Evolutionary conservation across 1,139 yeast genomes (phyloP), one percentile per base, ranked within the genome.

Genomic region (Pichia sp.): DNA sequence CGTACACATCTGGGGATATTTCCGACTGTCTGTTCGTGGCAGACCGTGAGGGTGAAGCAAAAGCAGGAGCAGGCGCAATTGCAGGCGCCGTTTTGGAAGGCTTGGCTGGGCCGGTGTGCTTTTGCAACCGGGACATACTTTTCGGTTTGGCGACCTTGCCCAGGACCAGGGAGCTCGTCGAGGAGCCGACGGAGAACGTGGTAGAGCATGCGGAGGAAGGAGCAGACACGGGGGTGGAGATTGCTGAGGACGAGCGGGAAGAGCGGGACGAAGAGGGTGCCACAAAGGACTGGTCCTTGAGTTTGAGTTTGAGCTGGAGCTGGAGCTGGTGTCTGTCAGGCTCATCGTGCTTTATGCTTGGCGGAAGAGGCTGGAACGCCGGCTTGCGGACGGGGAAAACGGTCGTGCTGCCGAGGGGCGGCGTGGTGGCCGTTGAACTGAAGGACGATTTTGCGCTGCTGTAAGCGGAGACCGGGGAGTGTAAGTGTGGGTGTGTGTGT

Each of bases 1-100:
- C 44, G 43, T 66, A 65, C 3, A 53, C 56, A 5, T 36, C 26
- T 3, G 59, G 34, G n/a, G 47, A 31, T 4, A 49, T 16, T 38
- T 15, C n/a, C 3, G 5, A 10, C 31, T 30, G 30, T 34, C 19
- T 23, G 11, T 26, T n/a, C 23, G 23, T 19, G 23, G 23, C 23
- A 19, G 23, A 2, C 23, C 23, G 23, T 3, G 23, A 19, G 23
- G 23, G 23, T 19, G 23, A n/a, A n/a, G n/a, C n/a, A n/a, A n/a
- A n/a, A n/a, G n/a, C n/a, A n/a, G n/a, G n/a, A n/a, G n/a, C n/a
- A n/a, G n/a, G n/a, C n/a, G n/a, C n/a, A n/a, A n/a, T n/a, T n/a
- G n/a, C n/a, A n/a, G n/a, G n/a, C n/a, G n/a, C n/a, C n/a, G n/a
- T n/a, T n/a, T n/a, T n/a, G n/a, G n/a, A n/a, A n/a, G n/a, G n/a